A percentile compares a stretch with the other conserved stretches of the same genome.
These are phyloP conservation scores for Venturia aucupariae DNA, from an alignment of 2,329 filamentous ascomycete species.

Conservation along the genomic window DNA sequence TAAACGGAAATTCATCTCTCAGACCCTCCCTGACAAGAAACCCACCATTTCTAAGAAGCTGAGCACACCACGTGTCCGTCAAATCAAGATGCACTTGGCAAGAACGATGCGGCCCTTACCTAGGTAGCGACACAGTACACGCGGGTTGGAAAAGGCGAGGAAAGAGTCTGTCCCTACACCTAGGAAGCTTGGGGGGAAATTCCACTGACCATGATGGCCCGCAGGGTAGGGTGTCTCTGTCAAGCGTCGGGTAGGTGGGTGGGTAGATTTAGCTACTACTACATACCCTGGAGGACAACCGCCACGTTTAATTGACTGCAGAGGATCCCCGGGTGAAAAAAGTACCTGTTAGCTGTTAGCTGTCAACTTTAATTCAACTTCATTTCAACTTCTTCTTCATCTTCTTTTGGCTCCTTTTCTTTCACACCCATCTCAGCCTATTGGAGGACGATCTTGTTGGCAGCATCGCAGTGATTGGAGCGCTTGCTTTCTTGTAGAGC, in stretches of 20 bases:
- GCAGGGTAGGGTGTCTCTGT: neutral
- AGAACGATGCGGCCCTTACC: neutral
- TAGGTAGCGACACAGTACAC: neutral
- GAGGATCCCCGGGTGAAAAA: neutral
- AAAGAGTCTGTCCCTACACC: too few relatives aligned
- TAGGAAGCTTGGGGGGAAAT: too few relatives aligned
- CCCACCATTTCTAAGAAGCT: neutral
- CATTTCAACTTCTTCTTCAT: too few relatives aligned
- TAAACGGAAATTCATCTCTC: neutral
- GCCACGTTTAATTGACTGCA: neutral
- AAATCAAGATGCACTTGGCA: neutral
- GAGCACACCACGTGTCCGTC: too few relatives aligned
- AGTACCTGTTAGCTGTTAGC: too few relatives aligned
- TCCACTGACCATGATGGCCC: slow-evolving; percentile 1
- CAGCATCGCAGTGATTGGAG: too few relatives aligned
- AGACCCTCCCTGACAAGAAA: neutral
- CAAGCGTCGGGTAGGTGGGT: too few relatives aligned
- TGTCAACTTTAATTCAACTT: slow-evolving; percentile 4
- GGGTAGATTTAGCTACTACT: neutral
- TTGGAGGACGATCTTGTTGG: neutral
- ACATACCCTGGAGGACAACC: neutral
- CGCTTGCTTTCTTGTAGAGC: too few relatives aligned
- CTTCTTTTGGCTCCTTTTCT: neutral
- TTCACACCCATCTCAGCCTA: neutral
- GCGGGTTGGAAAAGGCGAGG: neutral